Evolutionary conservation across 2,329 filamentous ascomycete genomes (phyloP), one percentile per base, ranked within the genome.

Genomic region (Tolypocladium paradoxum): DNA sequence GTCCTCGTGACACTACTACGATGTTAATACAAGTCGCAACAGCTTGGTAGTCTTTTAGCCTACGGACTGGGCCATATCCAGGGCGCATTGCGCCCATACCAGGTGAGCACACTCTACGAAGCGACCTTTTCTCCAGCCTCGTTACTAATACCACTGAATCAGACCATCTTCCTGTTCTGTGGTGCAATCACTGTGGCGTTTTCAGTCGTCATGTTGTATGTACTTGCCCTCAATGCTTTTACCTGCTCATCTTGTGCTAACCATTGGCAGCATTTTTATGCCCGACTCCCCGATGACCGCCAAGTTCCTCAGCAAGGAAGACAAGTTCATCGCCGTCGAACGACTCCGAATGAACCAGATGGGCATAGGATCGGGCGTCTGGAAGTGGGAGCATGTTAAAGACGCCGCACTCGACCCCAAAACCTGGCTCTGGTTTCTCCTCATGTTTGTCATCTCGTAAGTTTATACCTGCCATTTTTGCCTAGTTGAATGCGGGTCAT

Each of bases 41-140:
- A 73, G 71, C 67, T 78, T 24, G 78, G 79, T 1, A 78, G 76
- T 58, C 70, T 82, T 18, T 68, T 81, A 20, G 77, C 76, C 0
- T 83, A 82, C 55, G 80, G 78, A 0, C 68, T 85, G 0, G 81
- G 79, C 16, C 78, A 78, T 54, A 81, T 84, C 57, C 53, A 76
- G 1, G 78, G 76, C 6, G 48, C 54, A 11, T 59, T 71, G 55
- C 65, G 62, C 49, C 64, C 69, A 4, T 82, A 82, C 51, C 78
- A 82, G 65, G 73, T 76, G 58, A 46, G 27, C 18, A 49, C n/a
- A 46, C 7, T 7, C 14, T 22, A 5, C 20, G 46, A 14, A 38
- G 18, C n/a, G 27, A 2, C 16, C 9, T 6, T 7, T 11, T 27
- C 16, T 35, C 6, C 4, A 11, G 6, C 16, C 5, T 1, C 16